Base-by-base conservation (phyloP, 352 stramenopile species). In the Blastocystis hominis region DNA sequence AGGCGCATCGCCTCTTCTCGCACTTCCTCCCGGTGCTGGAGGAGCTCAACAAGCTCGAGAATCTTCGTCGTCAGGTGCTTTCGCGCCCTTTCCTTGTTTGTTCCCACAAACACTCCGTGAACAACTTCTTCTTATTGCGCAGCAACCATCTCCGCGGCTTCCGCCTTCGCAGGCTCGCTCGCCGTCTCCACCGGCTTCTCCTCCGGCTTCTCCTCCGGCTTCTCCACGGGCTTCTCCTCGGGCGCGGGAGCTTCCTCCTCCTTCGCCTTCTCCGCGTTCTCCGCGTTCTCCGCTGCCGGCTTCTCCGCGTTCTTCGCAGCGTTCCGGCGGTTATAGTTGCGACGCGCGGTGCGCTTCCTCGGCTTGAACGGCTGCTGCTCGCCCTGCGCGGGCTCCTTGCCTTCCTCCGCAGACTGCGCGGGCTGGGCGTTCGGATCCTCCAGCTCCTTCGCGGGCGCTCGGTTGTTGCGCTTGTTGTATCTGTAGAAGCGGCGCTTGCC, bases 1-100 rank as follows among this genome's bases (percentile, higher is more conserved):
- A 84, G 56, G 72, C 62, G 50, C 59, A 66, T 47, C 72, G 72
- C 2, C 72, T 84, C 72, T 84, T 68, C n/a, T 84, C 72, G 3
- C 72, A 84, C n/a, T 84, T 84, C 55, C 40, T 84, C 40, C 72
- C 72, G 1, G 72, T 84, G 24, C 20, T 84, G 55, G 72, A 84
- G 47, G 53, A 84, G 30, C 20, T 84, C 17, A 84, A 63, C 47
- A 84, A 84, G 72, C 66, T 13, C 38, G 72, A 84, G 40, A 53
- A 84, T 40, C 66, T 53, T 15, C 54, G 72, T 47, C 44, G 47
- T 4, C 72, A 54, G 30, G 4, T 84, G 10, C 20, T 84, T 34
- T 47, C 13, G 9, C 50, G 34, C 7, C 34, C 17, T 13, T 66
- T 3, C 30, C 36, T n/a, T 55, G 72, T 84, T 59, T 84, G 17